Evolutionary conservation across 768 basidiomycete genomes (phyloP).

Genomic region (Lactarius deliciosus): DNA sequence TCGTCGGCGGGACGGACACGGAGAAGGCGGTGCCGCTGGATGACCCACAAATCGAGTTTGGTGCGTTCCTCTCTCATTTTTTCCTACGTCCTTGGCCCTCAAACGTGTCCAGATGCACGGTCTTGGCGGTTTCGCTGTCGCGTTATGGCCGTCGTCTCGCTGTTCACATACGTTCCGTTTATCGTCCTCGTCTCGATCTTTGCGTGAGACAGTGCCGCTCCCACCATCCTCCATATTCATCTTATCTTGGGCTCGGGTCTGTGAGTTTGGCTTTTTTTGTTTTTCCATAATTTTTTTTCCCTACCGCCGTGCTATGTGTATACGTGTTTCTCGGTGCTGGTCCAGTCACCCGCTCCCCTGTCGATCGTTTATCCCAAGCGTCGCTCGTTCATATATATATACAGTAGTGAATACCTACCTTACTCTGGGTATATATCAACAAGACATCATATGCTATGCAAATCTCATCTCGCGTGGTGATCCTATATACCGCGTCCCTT

Average conservation of each 20-base stretch:
- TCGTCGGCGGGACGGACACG: constrained; percentile 51
- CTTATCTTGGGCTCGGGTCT: constrained; percentile 9
- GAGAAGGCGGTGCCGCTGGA: constrained; percentile 75
- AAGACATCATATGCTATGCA: constrained; percentile 1
- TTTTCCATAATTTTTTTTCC: background rate
- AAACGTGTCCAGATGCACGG: constrained; percentile 53
- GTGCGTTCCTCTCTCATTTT: constrained; percentile 42
- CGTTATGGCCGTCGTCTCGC: constrained; percentile 62
- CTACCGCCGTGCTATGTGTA: constrained; percentile 4
- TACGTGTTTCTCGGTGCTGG: constrained; percentile 9
- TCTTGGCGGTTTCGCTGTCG: constrained; percentile 77
- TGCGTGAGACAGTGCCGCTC: constrained; percentile 33
- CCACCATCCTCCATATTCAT: background rate
- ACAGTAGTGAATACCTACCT: background rate
- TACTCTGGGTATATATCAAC: constrained; percentile 2
- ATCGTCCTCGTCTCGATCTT: constrained; percentile 72
- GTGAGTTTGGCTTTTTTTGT: constrained; percentile 9
- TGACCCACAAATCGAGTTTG: constrained; percentile 77
- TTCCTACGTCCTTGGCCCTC: background rate
- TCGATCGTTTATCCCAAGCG: constrained; percentile 7
- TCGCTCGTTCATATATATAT: constrained; percentile 16
- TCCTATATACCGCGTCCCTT: background rate
- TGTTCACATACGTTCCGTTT: constrained; percentile 78
- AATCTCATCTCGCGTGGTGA: background rate
- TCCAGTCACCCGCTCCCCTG: background rate